Evolutionary conservation across 192 early-diverging fungal species (phyloP).

Genomic region (Linnemannia elongata): DNA sequence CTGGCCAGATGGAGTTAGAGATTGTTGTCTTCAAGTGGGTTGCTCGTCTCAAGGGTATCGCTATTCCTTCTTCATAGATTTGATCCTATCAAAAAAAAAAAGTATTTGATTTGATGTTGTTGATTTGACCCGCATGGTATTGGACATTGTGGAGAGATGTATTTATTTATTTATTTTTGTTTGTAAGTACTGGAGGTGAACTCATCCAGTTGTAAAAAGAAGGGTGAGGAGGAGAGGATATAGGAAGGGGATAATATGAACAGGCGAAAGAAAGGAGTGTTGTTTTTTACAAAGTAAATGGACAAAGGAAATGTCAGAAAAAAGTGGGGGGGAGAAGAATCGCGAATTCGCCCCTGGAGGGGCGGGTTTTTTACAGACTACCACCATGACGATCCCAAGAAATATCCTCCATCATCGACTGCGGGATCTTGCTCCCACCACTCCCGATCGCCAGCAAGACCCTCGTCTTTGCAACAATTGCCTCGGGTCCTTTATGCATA

Average conservation of each 20-base stretch:
- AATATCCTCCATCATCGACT: constrained; percentile 32
- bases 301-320: background rate
- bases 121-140: background rate
- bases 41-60: constrained; percentile 26
- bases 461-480: constrained; percentile 29
- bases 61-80: background rate
- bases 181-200: too few species aligned
- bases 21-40: constrained; percentile 43
- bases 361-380: background rate
- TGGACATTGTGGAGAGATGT: too few species aligned
- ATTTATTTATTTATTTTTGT: too few species aligned
- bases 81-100: background rate
- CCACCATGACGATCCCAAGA: constrained; percentile 36
- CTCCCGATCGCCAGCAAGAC: constrained; percentile 38
- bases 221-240: background rate
- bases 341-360: background rate
- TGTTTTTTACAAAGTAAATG: background rate
- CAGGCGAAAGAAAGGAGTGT: background rate
- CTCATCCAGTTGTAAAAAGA: background rate
- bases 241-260: too few species aligned
- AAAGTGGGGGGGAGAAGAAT: background rate
- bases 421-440: constrained; percentile 25
- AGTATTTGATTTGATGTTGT: background rate
- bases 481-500: constrained; percentile 14
- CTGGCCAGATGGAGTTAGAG: constrained; percentile 22